These are phyloP conservation scores for Micractinium conductrix DNA, from an alignment of 139 green algal genomes.

Conservation along the genomic window DNA sequence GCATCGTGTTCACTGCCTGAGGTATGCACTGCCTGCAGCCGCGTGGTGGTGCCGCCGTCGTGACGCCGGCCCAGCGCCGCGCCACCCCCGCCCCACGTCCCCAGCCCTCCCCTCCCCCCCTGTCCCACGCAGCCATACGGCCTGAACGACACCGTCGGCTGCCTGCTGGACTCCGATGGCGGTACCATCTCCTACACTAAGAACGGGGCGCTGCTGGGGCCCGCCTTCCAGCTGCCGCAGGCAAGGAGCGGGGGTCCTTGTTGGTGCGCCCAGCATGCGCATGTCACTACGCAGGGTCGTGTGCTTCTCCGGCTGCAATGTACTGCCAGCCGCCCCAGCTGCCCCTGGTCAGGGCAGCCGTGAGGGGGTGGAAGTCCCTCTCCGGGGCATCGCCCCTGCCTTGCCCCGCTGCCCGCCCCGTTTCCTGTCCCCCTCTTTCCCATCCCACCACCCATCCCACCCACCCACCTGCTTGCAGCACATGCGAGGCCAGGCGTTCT, in stretches of 20 bases:
- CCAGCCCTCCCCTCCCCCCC: not conserved
- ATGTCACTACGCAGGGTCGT: not conserved
- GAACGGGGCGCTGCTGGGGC: conserved; percentile 67
- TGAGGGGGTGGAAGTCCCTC: too few species aligned
- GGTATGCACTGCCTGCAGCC: too few species aligned
- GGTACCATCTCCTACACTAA: conserved; percentile 64
- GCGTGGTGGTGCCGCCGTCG: too few species aligned
- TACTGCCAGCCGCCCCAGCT: too few species aligned
- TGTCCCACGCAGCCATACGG: conserved; percentile 59
- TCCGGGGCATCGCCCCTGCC: too few species aligned
- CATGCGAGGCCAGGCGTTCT: conserved; percentile 61
- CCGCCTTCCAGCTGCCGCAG: conserved; percentile 64
- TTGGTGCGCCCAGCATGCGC: too few species aligned
- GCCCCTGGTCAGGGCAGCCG: too few species aligned
- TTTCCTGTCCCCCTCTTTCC: not conserved
- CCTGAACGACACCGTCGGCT: conserved; percentile 69
- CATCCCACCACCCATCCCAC: not conserved
- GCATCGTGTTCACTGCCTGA: too few species aligned
- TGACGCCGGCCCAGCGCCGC: too few species aligned
- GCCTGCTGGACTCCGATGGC: conserved; percentile 59
- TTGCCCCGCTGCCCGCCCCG: not conserved
- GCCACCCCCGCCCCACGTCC: too few species aligned
- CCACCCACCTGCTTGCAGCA: conserved; percentile 25
- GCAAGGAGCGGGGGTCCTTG: not conserved
- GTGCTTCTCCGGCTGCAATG: too few species aligned